Evolutionary conservation across 2,329 filamentous ascomycete genomes (phyloP), one percentile per base, ranked within the genome.

Genomic region (Blastomyces silverae): DNA sequence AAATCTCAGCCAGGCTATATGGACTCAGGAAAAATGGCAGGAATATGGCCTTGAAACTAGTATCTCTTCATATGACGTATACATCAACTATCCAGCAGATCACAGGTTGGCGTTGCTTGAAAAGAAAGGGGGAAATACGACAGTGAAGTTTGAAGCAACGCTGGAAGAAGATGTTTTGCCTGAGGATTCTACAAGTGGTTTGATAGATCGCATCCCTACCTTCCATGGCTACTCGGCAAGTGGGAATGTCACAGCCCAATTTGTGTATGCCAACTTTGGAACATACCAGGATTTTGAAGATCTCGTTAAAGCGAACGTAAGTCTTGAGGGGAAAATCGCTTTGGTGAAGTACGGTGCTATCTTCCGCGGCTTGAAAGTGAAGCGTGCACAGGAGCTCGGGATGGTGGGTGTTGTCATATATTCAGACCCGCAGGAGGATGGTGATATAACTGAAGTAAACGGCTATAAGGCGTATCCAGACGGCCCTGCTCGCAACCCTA

Each of bases 211-310:
- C 39, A 84, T 97, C 31, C 92, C 93, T 0, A 93, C 89, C 0
- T 97, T 97, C 79, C 93, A 97, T 73, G 94, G 93, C 63, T 97
- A 97, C 76, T 96, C 91, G 3, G 92, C 92, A 4, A 92, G 83
- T 66, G 93, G 93, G 37, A 96, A 97, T 75, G 93, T 95, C 59
- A 97, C 93, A 0, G 91, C 86, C 2, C 85, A 86, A 17, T 94
- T 90, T 69, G 90, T 96, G 42, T 97, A 89, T 72, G 91, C 90
- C 74, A 97, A 97, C 77, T 96, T 94, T 72, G 93, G 92, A 62
- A 94, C 90, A 0, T 95, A 88, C 73, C 79, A 84, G 68, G 93
- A 97, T 74, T 97, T 88, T 69, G 89, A 94, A 70, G 91, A 96
- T 68, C 82, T 97, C 17, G 73, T 89, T 55, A 83, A 85, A 50